Conservation (phyloP, 139 green algal genomes). For the Microglena sp. region DNA sequence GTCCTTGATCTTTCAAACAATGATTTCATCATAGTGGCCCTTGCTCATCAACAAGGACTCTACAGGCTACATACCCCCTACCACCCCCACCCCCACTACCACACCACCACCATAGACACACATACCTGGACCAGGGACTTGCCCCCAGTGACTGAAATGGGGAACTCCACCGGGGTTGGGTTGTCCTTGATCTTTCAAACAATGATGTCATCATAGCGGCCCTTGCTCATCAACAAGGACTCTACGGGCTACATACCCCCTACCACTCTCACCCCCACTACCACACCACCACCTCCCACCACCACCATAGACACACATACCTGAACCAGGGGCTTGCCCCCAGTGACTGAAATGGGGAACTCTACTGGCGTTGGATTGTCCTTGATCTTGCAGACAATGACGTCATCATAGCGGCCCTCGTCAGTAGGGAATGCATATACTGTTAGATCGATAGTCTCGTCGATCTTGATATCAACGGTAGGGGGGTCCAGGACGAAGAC, state of each 20-base stretch:
- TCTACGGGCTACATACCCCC: no score
- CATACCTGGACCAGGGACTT: conserved; percentile 37
- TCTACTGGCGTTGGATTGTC: conserved; percentile 59
- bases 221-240: no score
- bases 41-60: no score
- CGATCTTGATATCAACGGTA: conserved; percentile 44
- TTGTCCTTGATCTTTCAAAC: conserved; percentile 58
- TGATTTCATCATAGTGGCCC: conserved; percentile 40
- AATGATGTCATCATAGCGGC: conserved; percentile 47
- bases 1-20: conserved; percentile 52
- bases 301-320: no score
- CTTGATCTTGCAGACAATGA: conserved; percentile 46
- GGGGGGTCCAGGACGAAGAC: conserved; percentile 37
- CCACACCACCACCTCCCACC: no score
- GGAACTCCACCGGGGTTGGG: conserved; percentile 56
- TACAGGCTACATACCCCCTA: no score
- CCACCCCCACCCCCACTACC: no score
- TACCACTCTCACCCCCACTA: no score
- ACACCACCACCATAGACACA: no score
- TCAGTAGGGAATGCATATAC: conserved; percentile 53
- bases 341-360: conserved; percentile 54
- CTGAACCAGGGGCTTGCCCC: conserved; percentile 43
- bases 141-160: conserved; percentile 45
- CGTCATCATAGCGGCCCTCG: conserved; percentile 37
- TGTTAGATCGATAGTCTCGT: conserved; percentile 41